Conservation (phyloP, 768 basidiomycete genomes). For the Obba rivulosa region DNA sequence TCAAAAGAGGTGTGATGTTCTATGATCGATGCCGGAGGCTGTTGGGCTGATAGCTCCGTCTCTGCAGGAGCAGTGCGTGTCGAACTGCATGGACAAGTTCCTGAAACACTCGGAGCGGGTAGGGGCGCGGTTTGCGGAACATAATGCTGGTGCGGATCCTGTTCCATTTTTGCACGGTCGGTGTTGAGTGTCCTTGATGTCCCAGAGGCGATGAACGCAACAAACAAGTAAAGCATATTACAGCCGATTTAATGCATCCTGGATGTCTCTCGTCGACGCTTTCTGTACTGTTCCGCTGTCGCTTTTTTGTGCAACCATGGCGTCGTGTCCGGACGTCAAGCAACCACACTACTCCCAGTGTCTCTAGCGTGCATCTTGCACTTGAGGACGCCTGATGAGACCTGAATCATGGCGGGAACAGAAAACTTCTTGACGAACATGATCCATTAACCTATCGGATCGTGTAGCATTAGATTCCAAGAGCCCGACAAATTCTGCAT, state of each 20-base stretch:
- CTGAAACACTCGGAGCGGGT: constrained; percentile 94
- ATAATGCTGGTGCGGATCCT: constrained; percentile 81
- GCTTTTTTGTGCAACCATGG: neutral
- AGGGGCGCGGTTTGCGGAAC: constrained; percentile 86
- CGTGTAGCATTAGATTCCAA: no score
- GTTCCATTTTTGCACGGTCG: constrained; percentile 1
- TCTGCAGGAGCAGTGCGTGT: constrained; percentile 79
- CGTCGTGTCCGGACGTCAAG: neutral
- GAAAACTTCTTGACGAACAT: no score
- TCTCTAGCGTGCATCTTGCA: no score
- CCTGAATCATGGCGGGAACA: no score
- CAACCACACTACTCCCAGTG: no score
- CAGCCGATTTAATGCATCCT: no score
- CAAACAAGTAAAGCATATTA: constrained; percentile 9
- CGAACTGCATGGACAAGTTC: constrained; percentile 97
- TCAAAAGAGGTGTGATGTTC: constrained; percentile 75
- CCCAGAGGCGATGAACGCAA: constrained; percentile 14
- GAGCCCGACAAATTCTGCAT: no score
- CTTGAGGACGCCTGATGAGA: no score
- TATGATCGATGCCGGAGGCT: constrained; percentile 1
- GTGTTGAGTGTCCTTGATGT: neutral
- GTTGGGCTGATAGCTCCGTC: constrained; percentile 2
- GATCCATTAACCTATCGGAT: no score
- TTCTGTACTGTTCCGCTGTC: neutral
- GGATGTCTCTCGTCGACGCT: neutral